These are phyloP conservation scores for Metschnikowia drakensbergensis DNA, from an alignment of 805 yeast genomes.

Conservation along the genomic window DNA sequence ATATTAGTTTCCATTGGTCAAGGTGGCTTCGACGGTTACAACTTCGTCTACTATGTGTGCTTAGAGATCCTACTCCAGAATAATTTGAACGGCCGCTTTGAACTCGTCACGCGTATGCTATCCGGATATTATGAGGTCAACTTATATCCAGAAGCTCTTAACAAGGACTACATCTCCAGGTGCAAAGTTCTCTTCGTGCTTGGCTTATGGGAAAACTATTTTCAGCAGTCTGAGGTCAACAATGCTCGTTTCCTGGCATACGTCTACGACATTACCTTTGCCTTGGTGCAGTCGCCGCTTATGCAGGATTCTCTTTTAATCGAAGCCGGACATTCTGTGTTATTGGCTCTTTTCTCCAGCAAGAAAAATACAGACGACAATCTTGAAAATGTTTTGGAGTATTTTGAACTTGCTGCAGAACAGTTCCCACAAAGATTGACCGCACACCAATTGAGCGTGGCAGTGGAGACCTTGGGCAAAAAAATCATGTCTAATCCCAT, in stretches of 20 bases:
- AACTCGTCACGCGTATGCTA: slow-evolving; percentile 23
- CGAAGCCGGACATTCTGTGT: slow-evolving; percentile 65
- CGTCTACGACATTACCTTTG: slow-evolving; percentile 31
- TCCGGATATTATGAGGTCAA: slow-evolving; percentile 35
- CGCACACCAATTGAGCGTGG: slow-evolving; percentile 52
- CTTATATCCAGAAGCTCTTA: slow-evolving; percentile 26
- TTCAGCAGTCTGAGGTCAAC: slow-evolving; percentile 24
- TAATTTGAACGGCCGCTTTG: slow-evolving; percentile 13
- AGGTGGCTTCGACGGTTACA: slow-evolving; percentile 63
- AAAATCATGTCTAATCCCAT: slow-evolving; percentile 28
- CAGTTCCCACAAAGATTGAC: slow-evolving; percentile 59
- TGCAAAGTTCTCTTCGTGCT: slow-evolving; percentile 44
- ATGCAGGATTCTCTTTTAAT: slow-evolving; percentile 31
- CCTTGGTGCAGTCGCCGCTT: slow-evolving; percentile 24
- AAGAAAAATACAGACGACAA: slow-evolving; percentile 16
- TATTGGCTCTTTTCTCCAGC: slow-evolving; percentile 35
- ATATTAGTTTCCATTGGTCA: slow-evolving; percentile 53
- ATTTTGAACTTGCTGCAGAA: slow-evolving; percentile 43
- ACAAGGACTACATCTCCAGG: slow-evolving; percentile 24
- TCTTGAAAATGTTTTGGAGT: slow-evolving; percentile 27
- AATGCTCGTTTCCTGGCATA: slow-evolving; percentile 20
- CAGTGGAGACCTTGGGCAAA: slow-evolving; percentile 53
- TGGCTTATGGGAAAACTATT: slow-evolving; percentile 45
- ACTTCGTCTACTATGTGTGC: slow-evolving; percentile 52
- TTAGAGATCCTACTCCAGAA: slow-evolving; percentile 39